Evolutionary conservation across 2,329 filamentous ascomycete species (phyloP), one percentile per base, ranked within the genome.

Genomic region (Arthrobotrys musiformis): DNA sequence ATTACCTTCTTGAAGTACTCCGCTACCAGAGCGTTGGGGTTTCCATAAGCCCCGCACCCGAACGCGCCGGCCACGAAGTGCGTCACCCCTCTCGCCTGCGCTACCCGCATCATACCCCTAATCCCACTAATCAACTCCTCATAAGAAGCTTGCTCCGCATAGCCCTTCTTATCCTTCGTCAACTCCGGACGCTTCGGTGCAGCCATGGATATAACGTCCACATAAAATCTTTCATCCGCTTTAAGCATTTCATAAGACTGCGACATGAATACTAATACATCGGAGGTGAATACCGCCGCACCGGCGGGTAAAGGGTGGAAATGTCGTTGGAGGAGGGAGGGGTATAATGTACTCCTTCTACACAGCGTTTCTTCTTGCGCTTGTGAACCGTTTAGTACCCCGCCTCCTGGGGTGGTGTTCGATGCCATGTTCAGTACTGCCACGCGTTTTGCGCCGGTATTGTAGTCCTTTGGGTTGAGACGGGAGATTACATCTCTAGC

Each of bases 401-500:
- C 89, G 6, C 89, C 89, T 11, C 89, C 89, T 0, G 89, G 87
- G 0, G 86, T 85, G 0, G 89, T 84, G 0, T 88, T 88, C 0
- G 89, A 90, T 0, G 88, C 89, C 88, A 90, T 90, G 81, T 89
- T 90, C 2, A 91, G 84, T 24, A 91, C 84, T 2, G 85, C 87
- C 0, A 88, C 84, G 5, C 42, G 33, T 4, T 60, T 11, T 40
- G 86, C 86, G 0, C 81, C 79, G 13, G 69, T 79, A 9, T 81
- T 54, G 37, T 82, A 81, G 40, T 79, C 78, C 35, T 30, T 56
- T 9, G 75, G 74, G 9, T 70, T 9, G 86, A 83, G 8, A 13
- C 35, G 26, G 2, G 17, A 19, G 2, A 70, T 42, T 5, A 70
- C 24, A 0, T 81, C 79, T 33, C 83, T 82, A 0, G 88, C 88